Conservation (phyloP, 148 eudicot genomes). For the Camellia granthamiana region DNA sequence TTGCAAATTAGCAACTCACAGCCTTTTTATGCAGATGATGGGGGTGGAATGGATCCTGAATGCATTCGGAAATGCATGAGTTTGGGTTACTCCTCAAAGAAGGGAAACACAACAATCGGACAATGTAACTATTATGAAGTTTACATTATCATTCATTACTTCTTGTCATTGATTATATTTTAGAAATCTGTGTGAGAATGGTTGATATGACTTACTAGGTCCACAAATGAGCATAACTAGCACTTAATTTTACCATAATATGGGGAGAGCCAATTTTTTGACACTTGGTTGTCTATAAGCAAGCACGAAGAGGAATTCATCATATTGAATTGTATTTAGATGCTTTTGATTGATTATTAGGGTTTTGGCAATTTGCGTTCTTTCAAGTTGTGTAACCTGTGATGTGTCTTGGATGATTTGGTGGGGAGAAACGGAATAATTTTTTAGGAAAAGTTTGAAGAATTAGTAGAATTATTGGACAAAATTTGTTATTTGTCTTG, state of each 20-base stretch:
- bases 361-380: no score
- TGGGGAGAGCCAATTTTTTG: not conserved
- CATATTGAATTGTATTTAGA: not conserved
- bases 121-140: slow-evolving; percentile 54
- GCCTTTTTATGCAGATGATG: slow-evolving; percentile 60
- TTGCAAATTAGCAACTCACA: not conserved
- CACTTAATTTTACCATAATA: not conserved
- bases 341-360: no score
- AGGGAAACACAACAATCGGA: slow-evolving; percentile 79
- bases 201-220: not conserved
- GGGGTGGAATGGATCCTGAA: slow-evolving; percentile 98
- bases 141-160: not conserved
- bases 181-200: not conserved
- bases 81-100: slow-evolving; percentile 95
- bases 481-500: no score
- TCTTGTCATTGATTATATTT: not conserved
- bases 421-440: no score
- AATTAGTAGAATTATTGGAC: no score
- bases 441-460: no score
- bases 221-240: not conserved
- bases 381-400: no score
- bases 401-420: no score
- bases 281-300: not conserved
- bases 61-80: slow-evolving; percentile 92
- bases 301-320: not conserved